Base-by-base conservation (phyloP, 192 early-diverging fungal species). In the Backusella morwellensis region DNA sequence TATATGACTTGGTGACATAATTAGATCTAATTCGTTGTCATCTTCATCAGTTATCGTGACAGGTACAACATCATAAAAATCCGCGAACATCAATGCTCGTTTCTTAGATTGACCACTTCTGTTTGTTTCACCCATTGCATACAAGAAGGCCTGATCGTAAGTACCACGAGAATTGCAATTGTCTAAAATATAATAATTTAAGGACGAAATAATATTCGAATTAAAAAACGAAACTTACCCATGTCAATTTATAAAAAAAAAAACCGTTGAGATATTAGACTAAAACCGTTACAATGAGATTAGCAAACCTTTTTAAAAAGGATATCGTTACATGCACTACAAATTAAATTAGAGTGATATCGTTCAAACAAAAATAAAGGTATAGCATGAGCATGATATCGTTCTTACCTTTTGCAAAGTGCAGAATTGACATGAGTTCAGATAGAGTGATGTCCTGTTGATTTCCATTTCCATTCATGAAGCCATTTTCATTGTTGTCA, bases 21-120 rank as follows among this genome's bases (percentile, higher is more conserved):
- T 68, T 19, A 67, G 17, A 67, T 67, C 66, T 36, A 67, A 67
- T 67, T 67, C 66, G 32, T 35, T 67, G 35, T 35, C 66, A 67
- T 67, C 66, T 67, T 67, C 66, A 67, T 67, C 66, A 35, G 35
- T 67, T 67, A 67, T 67, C 66, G 66, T 35, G 66, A 29, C 66
- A 67, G 32, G 9, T 35, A 35, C 66, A 67, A 35, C 34, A 35
- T 67, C 47, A 52, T 52, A 52, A 52, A 52, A 52, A 52, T 52
- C 47, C 47, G 17, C 47, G 47, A 52, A 52, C 47, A 52, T 52
- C 47, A 52, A 52, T 52, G 47, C 47, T 52, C 19, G 44, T 47
- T 47, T 19, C 44, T 47, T 47, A 52, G 47, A 52, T 52, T n/a
- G 47, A 21, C 47, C 47, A 52, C 5, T 52, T 52, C 47, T 52